These are phyloP conservation scores for Xenosphaeropsis pyriputrescens DNA, from an alignment of 2,329 filamentous ascomycete species.

Conservation along the genomic window DNA sequence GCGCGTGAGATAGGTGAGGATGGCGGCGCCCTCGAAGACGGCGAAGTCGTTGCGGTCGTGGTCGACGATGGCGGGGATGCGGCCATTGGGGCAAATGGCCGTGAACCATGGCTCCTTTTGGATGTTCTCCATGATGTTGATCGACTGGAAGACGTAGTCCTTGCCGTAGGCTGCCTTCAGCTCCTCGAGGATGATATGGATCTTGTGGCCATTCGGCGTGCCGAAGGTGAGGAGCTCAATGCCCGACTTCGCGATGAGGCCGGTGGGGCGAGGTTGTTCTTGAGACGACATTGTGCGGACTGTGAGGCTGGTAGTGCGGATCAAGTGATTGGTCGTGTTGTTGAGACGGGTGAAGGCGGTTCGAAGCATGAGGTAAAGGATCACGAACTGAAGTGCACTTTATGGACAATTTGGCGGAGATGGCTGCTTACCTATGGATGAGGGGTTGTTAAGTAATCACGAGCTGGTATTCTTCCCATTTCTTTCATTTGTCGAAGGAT, in stretches of 20 bases:
- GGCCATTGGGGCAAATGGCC: conserved; percentile 46
- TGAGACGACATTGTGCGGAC: conserved; percentile 11
- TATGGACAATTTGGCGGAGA: too few relatives aligned
- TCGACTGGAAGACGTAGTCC: conserved; percentile 40
- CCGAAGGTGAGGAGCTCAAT: conserved; percentile 49
- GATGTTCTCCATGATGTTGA: conserved; percentile 46
- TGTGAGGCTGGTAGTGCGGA: neutral
- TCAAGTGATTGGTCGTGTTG: neutral
- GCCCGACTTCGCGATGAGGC: conserved; percentile 45
- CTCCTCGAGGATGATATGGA: conserved; percentile 48
- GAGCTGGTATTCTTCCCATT: too few relatives aligned
- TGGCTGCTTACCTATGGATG: too few relatives aligned
- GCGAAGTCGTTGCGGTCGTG: conserved; percentile 44
- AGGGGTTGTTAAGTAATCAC: too few relatives aligned
- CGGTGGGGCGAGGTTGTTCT: conserved; percentile 23
- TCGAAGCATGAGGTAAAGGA: too few relatives aligned
- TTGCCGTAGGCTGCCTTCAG: conserved; percentile 48
- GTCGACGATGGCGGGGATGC: conserved; percentile 51
- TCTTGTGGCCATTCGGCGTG: conserved; percentile 41
- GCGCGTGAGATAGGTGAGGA: conserved; percentile 59
- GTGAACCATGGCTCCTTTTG: conserved; percentile 57
- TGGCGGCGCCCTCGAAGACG: conserved; percentile 64
- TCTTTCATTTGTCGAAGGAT: too few relatives aligned
- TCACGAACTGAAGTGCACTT: too few relatives aligned
- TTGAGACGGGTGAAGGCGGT: too few relatives aligned